A percentile compares a stretch with the other conserved stretches of the same genome.
Evolutionary conservation across 768 basidiomycete species (phyloP).

Genomic region (Hydnum rufescens): DNA sequence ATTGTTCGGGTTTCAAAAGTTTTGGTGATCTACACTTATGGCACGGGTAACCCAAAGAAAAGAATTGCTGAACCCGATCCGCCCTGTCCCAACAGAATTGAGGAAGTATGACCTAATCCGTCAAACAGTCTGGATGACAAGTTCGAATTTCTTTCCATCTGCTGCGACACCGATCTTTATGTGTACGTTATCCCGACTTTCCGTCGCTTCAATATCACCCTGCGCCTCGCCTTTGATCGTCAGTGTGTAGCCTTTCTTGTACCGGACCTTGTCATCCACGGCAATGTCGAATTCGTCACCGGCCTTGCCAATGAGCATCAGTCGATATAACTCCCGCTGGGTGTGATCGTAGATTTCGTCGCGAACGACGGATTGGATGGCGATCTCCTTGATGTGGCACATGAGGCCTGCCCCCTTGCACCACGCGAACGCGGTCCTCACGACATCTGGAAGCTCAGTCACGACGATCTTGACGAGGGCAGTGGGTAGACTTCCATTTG

Average conservation of each 20-base stretch:
- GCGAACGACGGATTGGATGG: not conserved
- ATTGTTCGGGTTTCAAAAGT: too few relatives aligned
- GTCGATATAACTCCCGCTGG: not conserved
- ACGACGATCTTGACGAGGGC: constrained; percentile 4
- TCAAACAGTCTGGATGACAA: not conserved
- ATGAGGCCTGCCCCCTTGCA: not conserved
- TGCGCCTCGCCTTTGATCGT: constrained; percentile 1
- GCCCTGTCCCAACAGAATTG: too few relatives aligned
- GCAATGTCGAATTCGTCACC: constrained; percentile 7
- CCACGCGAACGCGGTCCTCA: constrained; percentile 4
- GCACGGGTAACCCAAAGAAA: too few relatives aligned
- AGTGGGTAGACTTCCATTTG: constrained; percentile 8
- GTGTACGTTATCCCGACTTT: not conserved
- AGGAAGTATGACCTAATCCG: too few relatives aligned
- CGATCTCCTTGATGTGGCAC: not conserved
- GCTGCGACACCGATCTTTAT: not conserved
- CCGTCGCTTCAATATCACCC: not conserved
- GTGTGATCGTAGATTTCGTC: constrained; percentile 4
- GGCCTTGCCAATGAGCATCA: not conserved
- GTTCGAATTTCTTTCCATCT: not conserved
- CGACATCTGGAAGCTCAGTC: constrained; percentile 4
- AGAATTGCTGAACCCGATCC: too few relatives aligned
- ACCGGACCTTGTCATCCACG: constrained; percentile 7
- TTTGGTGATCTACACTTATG: too few relatives aligned
- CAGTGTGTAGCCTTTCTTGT: constrained; percentile 3